Conservation (phyloP, 2,329 filamentous ascomycete genomes). For the Cordyceps cateniannulata region DNA sequence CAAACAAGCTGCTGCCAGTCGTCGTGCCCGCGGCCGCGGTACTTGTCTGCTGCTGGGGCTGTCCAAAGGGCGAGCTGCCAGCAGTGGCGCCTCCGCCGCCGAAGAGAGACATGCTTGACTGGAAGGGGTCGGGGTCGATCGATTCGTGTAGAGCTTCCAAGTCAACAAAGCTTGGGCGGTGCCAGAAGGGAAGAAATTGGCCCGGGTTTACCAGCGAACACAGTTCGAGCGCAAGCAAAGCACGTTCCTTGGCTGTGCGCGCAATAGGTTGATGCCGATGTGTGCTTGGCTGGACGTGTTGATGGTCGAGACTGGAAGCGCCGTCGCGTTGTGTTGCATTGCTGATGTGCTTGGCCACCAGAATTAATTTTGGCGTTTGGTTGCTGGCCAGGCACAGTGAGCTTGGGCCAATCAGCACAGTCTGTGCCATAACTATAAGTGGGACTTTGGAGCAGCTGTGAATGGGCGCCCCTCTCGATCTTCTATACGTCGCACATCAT, state of each 20-base stretch:
- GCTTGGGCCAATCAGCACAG: slow-evolving; percentile 13
- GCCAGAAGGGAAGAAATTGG: background rate
- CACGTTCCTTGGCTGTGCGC: background rate
- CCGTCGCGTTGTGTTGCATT: slow-evolving; percentile 12
- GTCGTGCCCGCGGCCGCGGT: background rate
- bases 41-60: slow-evolving; percentile 16
- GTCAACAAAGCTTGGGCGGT: slow-evolving; percentile 32
- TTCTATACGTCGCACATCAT: too few species aligned
- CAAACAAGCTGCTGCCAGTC: slow-evolving; percentile 15
- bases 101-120: slow-evolving; percentile 14
- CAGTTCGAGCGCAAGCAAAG: background rate
- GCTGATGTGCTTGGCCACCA: slow-evolving; percentile 11
- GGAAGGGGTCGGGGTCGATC: slow-evolving; percentile 3
- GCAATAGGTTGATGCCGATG: background rate
- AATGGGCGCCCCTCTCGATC: background rate
- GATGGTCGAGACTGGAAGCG: slow-evolving; percentile 3
- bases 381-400: slow-evolving; percentile 6
- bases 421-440: background rate
- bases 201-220: background rate
- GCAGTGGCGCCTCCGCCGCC: slow-evolving; percentile 13
- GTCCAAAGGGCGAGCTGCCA: slow-evolving; percentile 19
- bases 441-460: background rate
- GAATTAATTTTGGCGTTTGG: slow-evolving; percentile 14
- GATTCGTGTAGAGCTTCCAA: slow-evolving; percentile 4
- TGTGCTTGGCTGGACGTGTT: background rate